Evolutionary conservation across 2,329 filamentous ascomycete genomes (phyloP).

Genomic region (Aspergillus pseudoviridinutans): DNA sequence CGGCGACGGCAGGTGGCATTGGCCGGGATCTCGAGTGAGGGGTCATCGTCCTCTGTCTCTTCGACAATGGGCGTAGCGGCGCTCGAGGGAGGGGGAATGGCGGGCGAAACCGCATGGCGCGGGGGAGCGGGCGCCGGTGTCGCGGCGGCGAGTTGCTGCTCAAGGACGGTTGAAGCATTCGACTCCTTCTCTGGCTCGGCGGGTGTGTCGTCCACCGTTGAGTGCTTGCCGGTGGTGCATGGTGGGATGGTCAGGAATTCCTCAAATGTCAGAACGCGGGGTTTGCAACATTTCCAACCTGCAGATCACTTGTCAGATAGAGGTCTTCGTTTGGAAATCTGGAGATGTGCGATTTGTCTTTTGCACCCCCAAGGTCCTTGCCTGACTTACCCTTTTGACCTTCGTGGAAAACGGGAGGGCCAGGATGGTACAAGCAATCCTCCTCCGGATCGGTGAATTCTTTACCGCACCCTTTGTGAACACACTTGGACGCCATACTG

Average conservation of each 20-base stretch:
- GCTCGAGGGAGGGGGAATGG: constrained; percentile 28
- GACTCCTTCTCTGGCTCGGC: constrained; percentile 42
- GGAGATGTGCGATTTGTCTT: background rate
- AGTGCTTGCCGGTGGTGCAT: constrained; percentile 90
- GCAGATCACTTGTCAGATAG: constrained; percentile 10
- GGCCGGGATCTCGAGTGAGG: constrained; percentile 65
- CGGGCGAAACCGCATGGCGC: constrained; percentile 23
- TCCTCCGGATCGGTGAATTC: constrained; percentile 76
- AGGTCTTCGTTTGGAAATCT: background rate
- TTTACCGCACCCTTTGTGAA: constrained; percentile 95
- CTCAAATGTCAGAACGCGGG: constrained; percentile 93
- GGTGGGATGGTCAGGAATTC: constrained; percentile 92
- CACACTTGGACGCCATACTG: constrained; percentile 64
- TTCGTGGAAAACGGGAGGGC: constrained; percentile 92
- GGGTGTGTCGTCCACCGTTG: constrained; percentile 72
- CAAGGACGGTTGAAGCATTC: constrained; percentile 5
- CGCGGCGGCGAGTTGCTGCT: constrained; percentile 17
- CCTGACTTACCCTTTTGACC: constrained; percentile 81
- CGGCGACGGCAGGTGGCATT: constrained; percentile 74
- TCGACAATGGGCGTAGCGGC: constrained; percentile 39
- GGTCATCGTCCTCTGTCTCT: constrained; percentile 86
- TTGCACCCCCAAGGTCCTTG: constrained; percentile 25
- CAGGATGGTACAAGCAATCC: constrained; percentile 86
- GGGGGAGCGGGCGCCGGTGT: constrained; percentile 13
- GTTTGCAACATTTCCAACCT: constrained; percentile 99